These are phyloP conservation scores for Arabidopsis hybrid DNA, from an alignment of 441 rosid genomes.

Conservation along the genomic window DNA sequence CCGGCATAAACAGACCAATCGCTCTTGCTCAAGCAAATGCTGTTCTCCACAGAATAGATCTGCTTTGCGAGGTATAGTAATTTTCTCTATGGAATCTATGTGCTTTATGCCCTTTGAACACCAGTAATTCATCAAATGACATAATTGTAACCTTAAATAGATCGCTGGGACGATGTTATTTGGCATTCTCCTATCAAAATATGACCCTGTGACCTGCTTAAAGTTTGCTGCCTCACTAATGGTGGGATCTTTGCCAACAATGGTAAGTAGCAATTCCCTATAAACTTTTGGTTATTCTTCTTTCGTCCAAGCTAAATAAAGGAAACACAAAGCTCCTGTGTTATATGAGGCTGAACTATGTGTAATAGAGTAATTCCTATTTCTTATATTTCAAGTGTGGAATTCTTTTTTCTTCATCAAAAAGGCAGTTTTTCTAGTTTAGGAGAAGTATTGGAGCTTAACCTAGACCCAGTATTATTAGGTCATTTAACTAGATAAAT, in stretches of 20 bases:
- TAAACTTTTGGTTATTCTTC: constrained; percentile 10
- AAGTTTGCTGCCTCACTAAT: constrained; percentile 77
- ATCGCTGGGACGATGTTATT: constrained; percentile 85
- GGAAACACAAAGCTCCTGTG: constrained; percentile 15
- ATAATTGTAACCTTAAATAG: constrained; percentile 48
- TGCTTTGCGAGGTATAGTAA: constrained; percentile 83
- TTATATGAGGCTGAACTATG: neutral
- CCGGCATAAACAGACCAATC: constrained; percentile 85
- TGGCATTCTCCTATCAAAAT: constrained; percentile 82
- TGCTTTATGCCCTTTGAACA: neutral
- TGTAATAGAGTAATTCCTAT: neutral
- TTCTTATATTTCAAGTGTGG: neutral
- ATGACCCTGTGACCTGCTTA: constrained; percentile 84
- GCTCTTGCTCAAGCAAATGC: constrained; percentile 97
- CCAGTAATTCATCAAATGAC: constrained; percentile 16
- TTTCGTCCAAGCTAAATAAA: neutral
- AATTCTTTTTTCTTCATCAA: neutral
- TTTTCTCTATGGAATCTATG: neutral
- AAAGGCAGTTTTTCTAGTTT: neutral
- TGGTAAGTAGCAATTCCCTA: constrained; percentile 59
- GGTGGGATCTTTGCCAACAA: constrained; percentile 75
- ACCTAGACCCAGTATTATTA: neutral
- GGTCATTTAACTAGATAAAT: neutral
- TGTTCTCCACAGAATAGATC: constrained; percentile 83
- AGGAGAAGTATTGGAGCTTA: neutral